These are phyloP conservation scores for Mycena indigotica DNA, from an alignment of 768 basidiomycete genomes.

Conservation along the genomic window DNA sequence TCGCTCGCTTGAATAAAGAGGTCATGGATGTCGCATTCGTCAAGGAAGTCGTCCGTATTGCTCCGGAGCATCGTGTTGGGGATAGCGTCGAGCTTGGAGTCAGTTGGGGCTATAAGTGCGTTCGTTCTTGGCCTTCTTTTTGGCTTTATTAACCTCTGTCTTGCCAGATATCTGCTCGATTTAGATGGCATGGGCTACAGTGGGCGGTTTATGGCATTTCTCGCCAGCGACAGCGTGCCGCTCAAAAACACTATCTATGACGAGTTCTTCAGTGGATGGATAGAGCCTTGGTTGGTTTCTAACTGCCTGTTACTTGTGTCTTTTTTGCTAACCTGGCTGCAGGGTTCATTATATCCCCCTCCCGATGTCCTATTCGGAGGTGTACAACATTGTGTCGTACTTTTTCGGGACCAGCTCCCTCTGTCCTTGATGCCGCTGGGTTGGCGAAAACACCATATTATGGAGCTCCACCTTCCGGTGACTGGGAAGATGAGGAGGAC, in stretches of 20 bases:
- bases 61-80: slow-evolving; percentile 65
- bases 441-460: slow-evolving; percentile 38
- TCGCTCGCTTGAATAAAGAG: slow-evolving; percentile 66
- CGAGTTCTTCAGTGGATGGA: slow-evolving; percentile 90
- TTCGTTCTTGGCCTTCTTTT: neutral
- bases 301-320: neutral
- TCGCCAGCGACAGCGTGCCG: slow-evolving; percentile 87
- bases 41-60: slow-evolving; percentile 68
- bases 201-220: slow-evolving; percentile 81
- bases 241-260: slow-evolving; percentile 90
- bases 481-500: slow-evolving; percentile 60
- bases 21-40: slow-evolving; percentile 91
- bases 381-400: slow-evolving; percentile 92
- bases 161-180: slow-evolving; percentile 72
- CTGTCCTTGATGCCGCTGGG: slow-evolving; percentile 57
- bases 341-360: slow-evolving; percentile 97
- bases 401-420: slow-evolving; percentile 82
- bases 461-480: slow-evolving; percentile 4
- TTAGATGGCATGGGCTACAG: slow-evolving; percentile 96
- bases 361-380: slow-evolving; percentile 82
- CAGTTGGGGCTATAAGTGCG: slow-evolving; percentile 85
- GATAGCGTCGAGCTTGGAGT: slow-evolving; percentile 79
- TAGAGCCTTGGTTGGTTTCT: slow-evolving; percentile 71
- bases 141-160: neutral
- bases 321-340: neutral